Conservation (phyloP, 1,284 basidiomycete species). For the Xerocomus nothofagi region DNA sequence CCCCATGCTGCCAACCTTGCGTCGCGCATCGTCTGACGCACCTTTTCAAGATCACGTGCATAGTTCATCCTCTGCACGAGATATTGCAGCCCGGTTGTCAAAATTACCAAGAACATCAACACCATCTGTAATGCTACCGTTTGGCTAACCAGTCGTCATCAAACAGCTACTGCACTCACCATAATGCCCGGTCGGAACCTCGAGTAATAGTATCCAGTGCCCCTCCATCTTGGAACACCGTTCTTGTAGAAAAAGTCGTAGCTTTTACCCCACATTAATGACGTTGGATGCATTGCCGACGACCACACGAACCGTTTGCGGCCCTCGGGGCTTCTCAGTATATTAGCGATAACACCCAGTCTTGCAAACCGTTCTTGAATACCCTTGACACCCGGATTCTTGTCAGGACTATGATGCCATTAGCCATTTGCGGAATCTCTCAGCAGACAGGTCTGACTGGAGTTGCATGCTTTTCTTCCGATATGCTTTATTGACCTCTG, state of each 20-base stretch:
- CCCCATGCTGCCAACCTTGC: conserved; percentile 78
- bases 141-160: not conserved
- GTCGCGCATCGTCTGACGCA: conserved; percentile 63
- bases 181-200: conserved; percentile 89
- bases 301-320: conserved; percentile 65
- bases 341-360: conserved; percentile 81
- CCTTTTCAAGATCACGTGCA: conserved; percentile 65
- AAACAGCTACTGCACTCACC: conserved; percentile 41
- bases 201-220: conserved; percentile 88
- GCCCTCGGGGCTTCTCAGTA: conserved; percentile 74
- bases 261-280: conserved; percentile 37
- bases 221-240: conserved; percentile 87
- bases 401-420: conserved; percentile 73
- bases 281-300: not conserved
- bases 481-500: conserved; percentile 85
- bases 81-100: conserved; percentile 80
- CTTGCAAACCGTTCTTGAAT: conserved; percentile 86
- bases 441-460: conserved; percentile 58
- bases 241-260: conserved; percentile 93
- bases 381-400: conserved; percentile 81
- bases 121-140: conserved; percentile 46
- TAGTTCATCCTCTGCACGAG: conserved; percentile 78
- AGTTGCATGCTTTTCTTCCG: conserved; percentile 84
- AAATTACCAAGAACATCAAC: conserved; percentile 66
- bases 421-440: conserved; percentile 8